These are phyloP conservation scores for Asterionellopsis glacialis DNA, from an alignment of 108 stramenopile species.

Conservation along the genomic window DNA sequence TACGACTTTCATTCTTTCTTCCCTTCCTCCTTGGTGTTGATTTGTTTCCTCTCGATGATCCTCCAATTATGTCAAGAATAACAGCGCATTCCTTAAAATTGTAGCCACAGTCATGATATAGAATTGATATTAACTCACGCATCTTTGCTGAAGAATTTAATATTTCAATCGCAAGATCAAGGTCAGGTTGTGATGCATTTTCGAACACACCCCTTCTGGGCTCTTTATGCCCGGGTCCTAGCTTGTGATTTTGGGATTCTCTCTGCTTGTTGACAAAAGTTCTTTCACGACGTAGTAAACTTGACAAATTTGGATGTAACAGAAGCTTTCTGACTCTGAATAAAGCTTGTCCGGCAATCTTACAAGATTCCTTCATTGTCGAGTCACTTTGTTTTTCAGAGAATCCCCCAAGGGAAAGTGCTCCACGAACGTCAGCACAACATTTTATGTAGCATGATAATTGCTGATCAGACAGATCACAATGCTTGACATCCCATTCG, in stretches of 20 bases:
- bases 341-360: constrained; percentile 19
- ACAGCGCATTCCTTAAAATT: constrained; percentile 11
- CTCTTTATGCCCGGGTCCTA: too few relatives aligned
- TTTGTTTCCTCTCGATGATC: not conserved
- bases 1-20: constrained; percentile 12
- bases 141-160: constrained; percentile 60
- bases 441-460: constrained; percentile 41
- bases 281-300: too few relatives aligned
- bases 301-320: constrained; percentile 16
- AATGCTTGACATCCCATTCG: constrained; percentile 41
- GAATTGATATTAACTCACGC: constrained; percentile 48
- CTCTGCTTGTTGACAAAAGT: too few relatives aligned
- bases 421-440: constrained; percentile 38
- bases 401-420: constrained; percentile 14
- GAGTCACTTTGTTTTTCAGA: not conserved
- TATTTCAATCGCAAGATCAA: constrained; percentile 33
- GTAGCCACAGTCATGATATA: constrained; percentile 46
- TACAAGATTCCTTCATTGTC: not conserved
- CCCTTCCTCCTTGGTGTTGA: constrained; percentile 10
- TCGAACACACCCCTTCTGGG: not conserved
- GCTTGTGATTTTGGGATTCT: too few relatives aligned
- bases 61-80: constrained; percentile 1
- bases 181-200: constrained; percentile 41
- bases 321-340: constrained; percentile 28
- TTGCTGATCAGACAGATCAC: constrained; percentile 34